Base-by-base conservation (phyloP, 257 asterid species). In the Solanum etuberosum region DNA sequence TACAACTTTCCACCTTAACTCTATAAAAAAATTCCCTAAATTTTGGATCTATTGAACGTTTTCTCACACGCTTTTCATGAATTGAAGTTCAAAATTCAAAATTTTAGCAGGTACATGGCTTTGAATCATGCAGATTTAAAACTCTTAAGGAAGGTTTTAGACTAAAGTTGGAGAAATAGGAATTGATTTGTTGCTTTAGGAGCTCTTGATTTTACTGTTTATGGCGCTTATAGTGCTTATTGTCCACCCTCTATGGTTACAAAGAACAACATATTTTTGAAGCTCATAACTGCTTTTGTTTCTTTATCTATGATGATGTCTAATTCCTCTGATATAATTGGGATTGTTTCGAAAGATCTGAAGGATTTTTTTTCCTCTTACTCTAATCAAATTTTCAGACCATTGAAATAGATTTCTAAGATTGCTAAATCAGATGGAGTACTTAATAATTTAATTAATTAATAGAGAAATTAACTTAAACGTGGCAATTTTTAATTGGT, bases 311-410 rank as follows among this genome's bases (percentile, higher is more conserved):
- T 92, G 83, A 88, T 91, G 93, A 85, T 93, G 23, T 92, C 97
- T n/a, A 91, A 94, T 89, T 92, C 98, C 15, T 91, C 97, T 31
- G 94, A 93, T 31, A 89, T 93, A 18, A 83, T 94, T 78, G 93
- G 94, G 83, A 78, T 93, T 54, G 87, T 94, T 68, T 95, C 98
- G 0, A 94, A 88, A 48, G 97, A 94, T 88, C 11, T 94, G 0
- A 94, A 93, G 63, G 92, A 92, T n/a, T n/a, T n/a, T n/a, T n/a
- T n/a, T n/a, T n/a, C n/a, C n/a, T n/a, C n/a, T n/a, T n/a, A n/a
- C n/a, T n/a, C n/a, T n/a, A n/a, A n/a, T n/a, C n/a, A n/a, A n/a
- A n/a, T n/a, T n/a, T n/a, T n/a, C n/a, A n/a, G n/a, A n/a, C n/a
- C n/a, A 12, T 85, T 94, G 85, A 93, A 90, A 90, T 96, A 95